A percentile compares a stretch with the other conserved stretches of the same genome.
Evolutionary conservation across 345 rosid species (phyloP).

Genomic region (Alliaria petiolata): DNA sequence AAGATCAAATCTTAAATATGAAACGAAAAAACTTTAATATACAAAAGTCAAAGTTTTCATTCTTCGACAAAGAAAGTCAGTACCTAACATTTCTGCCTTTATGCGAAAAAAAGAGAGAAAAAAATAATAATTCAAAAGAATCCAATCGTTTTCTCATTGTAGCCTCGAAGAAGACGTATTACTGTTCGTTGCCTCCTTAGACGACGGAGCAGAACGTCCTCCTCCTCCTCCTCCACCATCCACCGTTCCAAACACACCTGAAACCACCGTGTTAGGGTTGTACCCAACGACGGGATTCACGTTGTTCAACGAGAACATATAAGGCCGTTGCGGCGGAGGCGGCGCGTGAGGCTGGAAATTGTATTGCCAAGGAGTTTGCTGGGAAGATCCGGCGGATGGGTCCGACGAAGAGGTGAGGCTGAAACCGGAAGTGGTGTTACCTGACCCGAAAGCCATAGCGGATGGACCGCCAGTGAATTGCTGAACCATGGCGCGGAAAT

Average conservation of each 20-base stretch:
- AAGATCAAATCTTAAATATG: slow-evolving; percentile 10
- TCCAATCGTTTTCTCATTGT: slow-evolving; percentile 38
- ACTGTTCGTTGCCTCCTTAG: slow-evolving; percentile 20
- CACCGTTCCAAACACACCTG: slow-evolving; percentile 12
- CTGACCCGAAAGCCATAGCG: slow-evolving; percentile 52
- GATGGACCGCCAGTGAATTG: slow-evolving; percentile 89
- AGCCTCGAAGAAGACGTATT: slow-evolving; percentile 28
- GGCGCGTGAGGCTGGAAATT: slow-evolving; percentile 19
- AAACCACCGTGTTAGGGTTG: slow-evolving; percentile 18
- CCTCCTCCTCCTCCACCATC: slow-evolving; percentile 26
- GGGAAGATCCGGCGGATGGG: slow-evolving; percentile 26
- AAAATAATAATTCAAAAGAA: slow-evolving; percentile 12
- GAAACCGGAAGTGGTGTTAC: slow-evolving; percentile 26
- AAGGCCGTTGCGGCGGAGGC: slow-evolving; percentile 15
- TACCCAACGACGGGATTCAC: slow-evolving; percentile 18
- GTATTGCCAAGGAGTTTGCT: slow-evolving; percentile 29
- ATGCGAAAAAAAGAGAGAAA: slow-evolving; percentile 12
- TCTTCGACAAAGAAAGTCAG: slow-evolving; percentile 36
- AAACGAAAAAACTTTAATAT: slow-evolving; percentile 14
- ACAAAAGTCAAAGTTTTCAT: slow-evolving; percentile 37
- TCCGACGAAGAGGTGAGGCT: slow-evolving; percentile 29
- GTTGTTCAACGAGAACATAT: slow-evolving; percentile 31
- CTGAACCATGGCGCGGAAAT: slow-evolving; percentile 96
- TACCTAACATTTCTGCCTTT: slow-evolving; percentile 41
- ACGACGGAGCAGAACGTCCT: slow-evolving; percentile 27